Evolutionary conservation across 148 eudicot genomes (phyloP), one percentile per base, ranked within the genome.

Genomic region (Rhododendron williamsianum): DNA sequence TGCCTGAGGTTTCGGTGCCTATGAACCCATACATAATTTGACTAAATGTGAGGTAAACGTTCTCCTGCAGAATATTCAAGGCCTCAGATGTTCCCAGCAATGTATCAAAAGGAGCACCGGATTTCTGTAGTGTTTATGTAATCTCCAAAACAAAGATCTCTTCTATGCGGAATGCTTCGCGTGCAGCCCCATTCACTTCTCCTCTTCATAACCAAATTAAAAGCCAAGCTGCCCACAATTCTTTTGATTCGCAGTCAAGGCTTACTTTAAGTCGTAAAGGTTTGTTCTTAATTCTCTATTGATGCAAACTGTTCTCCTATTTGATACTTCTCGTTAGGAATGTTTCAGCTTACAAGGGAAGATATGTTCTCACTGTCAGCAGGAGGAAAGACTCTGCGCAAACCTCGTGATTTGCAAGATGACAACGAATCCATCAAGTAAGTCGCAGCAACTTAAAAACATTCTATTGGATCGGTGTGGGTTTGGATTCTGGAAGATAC

Each of bases 41-140:
- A 30, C 71, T 65, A 71, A 65, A 9, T 3, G 3, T 16, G 6
- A 48, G 41, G 33, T 72, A 72, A 48, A 19, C 63, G 11, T 51
- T 83, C 21, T 80, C 13, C 49, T 30, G 73, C 92, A 93, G 96
- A 76, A 94, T 90, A 88, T 92, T 96, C 84, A 92, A 90, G 89
- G 85, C 85, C 30, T 65, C 89, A n/a, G 99, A 95, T 86, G 79
- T 89, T 80, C 95, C 98, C 54, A 91, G 83, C 69, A 81, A 80
- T 77, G 96, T 94, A 69, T 87, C 92, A 45, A 94, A 89, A 90
- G 92, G 85, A 58, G 91, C 95, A 67, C 98, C 99, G 48, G 98
- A 95, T 86, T 96, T 96, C 89, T 95, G 99, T 89, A 93, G 92
- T 15, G 93, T 95, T 76, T 95, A 93, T 85, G 94, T 95, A 65